Conservation (phyloP, 176 grass and related monocot genomes). For the Bromus sterilis region DNA sequence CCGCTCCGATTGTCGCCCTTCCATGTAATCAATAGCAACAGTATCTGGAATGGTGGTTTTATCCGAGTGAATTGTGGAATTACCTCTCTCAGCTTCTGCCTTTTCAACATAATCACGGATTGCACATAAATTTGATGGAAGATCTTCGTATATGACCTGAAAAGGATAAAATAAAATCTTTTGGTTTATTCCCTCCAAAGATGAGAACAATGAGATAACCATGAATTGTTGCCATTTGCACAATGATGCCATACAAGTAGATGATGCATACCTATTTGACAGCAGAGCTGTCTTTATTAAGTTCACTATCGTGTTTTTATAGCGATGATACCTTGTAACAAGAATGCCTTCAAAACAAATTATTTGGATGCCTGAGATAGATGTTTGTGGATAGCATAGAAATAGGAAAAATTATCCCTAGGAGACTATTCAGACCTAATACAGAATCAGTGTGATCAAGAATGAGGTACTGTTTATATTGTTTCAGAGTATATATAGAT, state of each 20-base stretch:
- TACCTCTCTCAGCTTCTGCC: slow-evolving; percentile 28
- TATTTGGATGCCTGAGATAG: background rate
- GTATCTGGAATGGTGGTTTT: background rate
- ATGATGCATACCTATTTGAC: background rate
- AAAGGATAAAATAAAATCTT: slow-evolving; percentile 8
- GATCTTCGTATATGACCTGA: slow-evolving; percentile 97
- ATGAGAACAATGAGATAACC: background rate
- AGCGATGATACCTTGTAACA: background rate
- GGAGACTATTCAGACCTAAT: background rate
- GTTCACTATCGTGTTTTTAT: background rate
- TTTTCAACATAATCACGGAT: slow-evolving; percentile 91
- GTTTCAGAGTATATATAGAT: background rate
- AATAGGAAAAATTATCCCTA: background rate
- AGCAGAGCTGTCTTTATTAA: background rate
- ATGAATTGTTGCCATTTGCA: background rate
- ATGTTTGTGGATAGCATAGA: background rate
- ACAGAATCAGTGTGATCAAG: too few species aligned
- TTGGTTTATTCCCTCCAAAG: background rate
- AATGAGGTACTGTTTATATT: background rate
- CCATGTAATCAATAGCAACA: background rate
- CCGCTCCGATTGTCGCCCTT: slow-evolving; percentile 32
- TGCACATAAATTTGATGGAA: slow-evolving; percentile 93
- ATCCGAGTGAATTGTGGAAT: slow-evolving; percentile 2
- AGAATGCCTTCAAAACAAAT: background rate
- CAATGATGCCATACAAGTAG: background rate